These are phyloP conservation scores for Penicillium arizonense DNA, from an alignment of 495 filamentous ascomycete genomes.

Conservation along the genomic window DNA sequence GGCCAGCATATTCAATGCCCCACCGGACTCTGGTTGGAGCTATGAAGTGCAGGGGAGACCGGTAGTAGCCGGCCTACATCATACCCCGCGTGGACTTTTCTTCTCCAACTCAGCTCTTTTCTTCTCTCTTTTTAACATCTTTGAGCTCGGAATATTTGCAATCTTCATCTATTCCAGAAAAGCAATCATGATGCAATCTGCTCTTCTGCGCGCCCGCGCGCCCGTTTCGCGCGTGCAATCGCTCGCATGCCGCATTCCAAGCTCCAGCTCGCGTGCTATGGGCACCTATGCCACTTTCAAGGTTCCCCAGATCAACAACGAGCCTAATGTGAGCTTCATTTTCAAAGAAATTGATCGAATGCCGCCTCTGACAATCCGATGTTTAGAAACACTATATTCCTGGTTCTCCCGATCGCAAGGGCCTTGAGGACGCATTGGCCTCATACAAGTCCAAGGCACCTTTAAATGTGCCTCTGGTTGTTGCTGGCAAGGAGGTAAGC, in stretches of 20 bases:
- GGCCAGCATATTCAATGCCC: neutral
- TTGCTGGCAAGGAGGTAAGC: conserved; percentile 73
- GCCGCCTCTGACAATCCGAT: neutral
- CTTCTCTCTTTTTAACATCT: conserved; percentile 6
- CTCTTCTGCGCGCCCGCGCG: conserved; percentile 31
- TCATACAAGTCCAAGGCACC: conserved; percentile 57
- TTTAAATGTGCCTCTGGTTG: conserved; percentile 71
- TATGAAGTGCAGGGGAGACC: neutral
- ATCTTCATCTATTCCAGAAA: neutral
- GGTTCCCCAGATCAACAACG: conserved; percentile 82
- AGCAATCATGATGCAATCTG: conserved; percentile 34
- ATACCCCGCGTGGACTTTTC: conserved; percentile 23
- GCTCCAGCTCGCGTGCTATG: conserved; percentile 31
- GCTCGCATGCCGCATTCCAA: conserved; percentile 25
- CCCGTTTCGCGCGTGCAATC: conserved; percentile 24
- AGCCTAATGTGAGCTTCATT: conserved; percentile 75
- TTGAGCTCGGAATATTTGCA: neutral
- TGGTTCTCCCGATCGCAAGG: conserved; percentile 72
- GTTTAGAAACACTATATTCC: conserved; percentile 81
- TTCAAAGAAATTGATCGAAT: neutral
- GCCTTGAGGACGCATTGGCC: conserved; percentile 67
- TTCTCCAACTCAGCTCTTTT: conserved; percentile 5
- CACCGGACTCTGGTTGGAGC: neutral
- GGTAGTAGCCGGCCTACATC: conserved; percentile 28
- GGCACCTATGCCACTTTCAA: conserved; percentile 75